Evolutionary conservation across 192 early-diverging fungal genomes (phyloP).

Genomic region (Glomus cerebriforme): DNA sequence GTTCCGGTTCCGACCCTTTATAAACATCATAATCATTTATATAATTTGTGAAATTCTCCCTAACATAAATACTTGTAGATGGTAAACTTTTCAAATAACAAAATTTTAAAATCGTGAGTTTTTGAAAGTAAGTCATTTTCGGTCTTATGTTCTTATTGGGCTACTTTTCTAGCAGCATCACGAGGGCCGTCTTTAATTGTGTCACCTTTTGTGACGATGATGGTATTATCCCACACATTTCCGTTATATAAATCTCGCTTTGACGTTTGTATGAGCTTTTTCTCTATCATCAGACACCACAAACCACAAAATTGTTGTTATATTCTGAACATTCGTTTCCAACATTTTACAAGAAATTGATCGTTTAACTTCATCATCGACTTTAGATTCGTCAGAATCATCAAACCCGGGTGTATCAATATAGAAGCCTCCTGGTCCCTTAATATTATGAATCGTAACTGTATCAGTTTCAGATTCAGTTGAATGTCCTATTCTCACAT

Average conservation of each 20-base stretch:
- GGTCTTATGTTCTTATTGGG: not conserved
- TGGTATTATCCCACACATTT: constrained; percentile 35
- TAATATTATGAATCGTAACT: constrained; percentile 25
- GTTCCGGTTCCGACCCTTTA: constrained; percentile 6
- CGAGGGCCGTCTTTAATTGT: not conserved
- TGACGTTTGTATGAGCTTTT: constrained; percentile 14
- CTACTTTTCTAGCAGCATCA: not conserved
- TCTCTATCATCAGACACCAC: not conserved
- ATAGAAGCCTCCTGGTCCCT: constrained; percentile 29
- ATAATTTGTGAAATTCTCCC: not conserved
- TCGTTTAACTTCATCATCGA: constrained; percentile 17
- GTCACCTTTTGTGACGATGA: constrained; percentile 28
- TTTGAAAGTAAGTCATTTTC: not conserved
- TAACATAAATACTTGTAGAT: not conserved
- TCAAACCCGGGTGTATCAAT: constrained; percentile 34
- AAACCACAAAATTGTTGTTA: constrained; percentile 34
- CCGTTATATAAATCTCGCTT: constrained; percentile 26
- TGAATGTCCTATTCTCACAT: constrained; percentile 6
- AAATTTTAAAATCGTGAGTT: not conserved
- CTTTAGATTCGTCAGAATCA: constrained; percentile 16
- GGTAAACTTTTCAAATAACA: constrained; percentile 4
- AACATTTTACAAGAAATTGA: constrained; percentile 8
- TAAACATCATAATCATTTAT: constrained; percentile 4
- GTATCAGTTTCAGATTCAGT: not conserved
- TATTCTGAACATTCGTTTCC: not conserved